These are phyloP conservation scores for Rhizopus stolonifer DNA, from an alignment of 371 early-diverging fungal species.

Conservation along the genomic window DNA sequence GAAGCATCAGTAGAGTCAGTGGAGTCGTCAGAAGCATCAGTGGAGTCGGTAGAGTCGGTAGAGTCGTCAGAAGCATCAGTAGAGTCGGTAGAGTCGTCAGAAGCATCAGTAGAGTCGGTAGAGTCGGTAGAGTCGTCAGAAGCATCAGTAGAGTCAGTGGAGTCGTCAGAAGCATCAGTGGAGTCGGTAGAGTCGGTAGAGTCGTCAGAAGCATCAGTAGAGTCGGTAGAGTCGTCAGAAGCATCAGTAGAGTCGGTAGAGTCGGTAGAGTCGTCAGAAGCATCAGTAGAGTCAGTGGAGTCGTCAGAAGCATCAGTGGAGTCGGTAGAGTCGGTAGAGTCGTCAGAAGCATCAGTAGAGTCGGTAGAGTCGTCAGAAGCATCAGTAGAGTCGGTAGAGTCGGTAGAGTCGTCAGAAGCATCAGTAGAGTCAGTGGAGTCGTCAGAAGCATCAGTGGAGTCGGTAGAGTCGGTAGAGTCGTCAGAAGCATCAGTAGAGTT, in stretches of 20 bases:
- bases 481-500: constrained; percentile 5
- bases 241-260: constrained; percentile 22
- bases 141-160: constrained; percentile 19
- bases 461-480: constrained; percentile 8
- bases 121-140: constrained; percentile 20
- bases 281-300: constrained; percentile 2
- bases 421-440: constrained; percentile 24
- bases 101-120: constrained; percentile 3
- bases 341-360: constrained; percentile 12
- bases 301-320: constrained; percentile 12
- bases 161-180: constrained; percentile 18
- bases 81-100: constrained; percentile 5
- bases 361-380: constrained; percentile 2
- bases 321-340: constrained; percentile 22
- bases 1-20: constrained; percentile 13
- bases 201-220: not conserved
- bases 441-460: constrained; percentile 15
- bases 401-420: not conserved
- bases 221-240: constrained; percentile 8
- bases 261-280: constrained; percentile 12
- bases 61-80: constrained; percentile 16
- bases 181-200: constrained; percentile 8
- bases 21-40: constrained; percentile 10
- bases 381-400: constrained; percentile 16
- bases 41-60: constrained; percentile 20